These are phyloP conservation scores for Amyloporia xantha DNA, from an alignment of 768 basidiomycete genomes.

Conservation along the genomic window DNA sequence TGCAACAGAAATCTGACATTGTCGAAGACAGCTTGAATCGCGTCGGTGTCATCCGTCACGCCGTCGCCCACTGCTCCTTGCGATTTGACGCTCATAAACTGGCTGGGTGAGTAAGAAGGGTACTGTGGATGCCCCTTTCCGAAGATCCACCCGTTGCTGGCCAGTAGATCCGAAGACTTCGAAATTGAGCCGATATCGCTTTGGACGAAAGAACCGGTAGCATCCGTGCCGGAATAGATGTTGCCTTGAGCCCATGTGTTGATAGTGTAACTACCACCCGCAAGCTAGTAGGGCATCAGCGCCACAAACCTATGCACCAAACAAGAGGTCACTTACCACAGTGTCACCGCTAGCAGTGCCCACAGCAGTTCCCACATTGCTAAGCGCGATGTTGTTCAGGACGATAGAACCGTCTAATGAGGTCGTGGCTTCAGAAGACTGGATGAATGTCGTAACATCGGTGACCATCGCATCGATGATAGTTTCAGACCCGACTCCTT, in stretches of 20 bases:
- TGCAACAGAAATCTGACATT: conserved; percentile 30
- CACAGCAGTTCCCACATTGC: conserved; percentile 56
- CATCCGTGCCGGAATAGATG: conserved; percentile 48
- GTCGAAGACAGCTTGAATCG: conserved; percentile 51
- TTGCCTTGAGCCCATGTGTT: conserved; percentile 75
- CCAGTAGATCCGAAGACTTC: conserved; percentile 53
- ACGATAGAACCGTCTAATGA: conserved; percentile 52
- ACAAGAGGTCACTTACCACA: conserved; percentile 23
- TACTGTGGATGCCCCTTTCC: conserved; percentile 58
- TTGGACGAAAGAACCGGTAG: conserved; percentile 42
- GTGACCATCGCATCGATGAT: conserved; percentile 59
- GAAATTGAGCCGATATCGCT: conserved; percentile 38
- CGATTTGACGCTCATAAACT: conserved; percentile 67
- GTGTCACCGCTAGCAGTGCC: conserved; percentile 44
- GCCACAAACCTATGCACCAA: background rate
- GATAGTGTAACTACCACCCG: conserved; percentile 46
- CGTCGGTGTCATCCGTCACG: conserved; percentile 65
- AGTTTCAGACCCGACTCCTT: conserved; percentile 46
- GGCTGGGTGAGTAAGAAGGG: conserved; percentile 46
- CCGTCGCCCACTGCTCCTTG: conserved; percentile 73
- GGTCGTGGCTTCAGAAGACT: conserved; percentile 39
- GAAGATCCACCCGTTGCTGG: conserved; percentile 52
- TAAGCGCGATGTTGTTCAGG: conserved; percentile 56
- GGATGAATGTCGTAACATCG: conserved; percentile 60
- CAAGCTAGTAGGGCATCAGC: conserved; percentile 24